Percentiles rank a stretch among this genome's conserved stretches.
Conservation (phyloP, 1,139 yeast species). For the Debaryomycetaceae sp. region DNA sequence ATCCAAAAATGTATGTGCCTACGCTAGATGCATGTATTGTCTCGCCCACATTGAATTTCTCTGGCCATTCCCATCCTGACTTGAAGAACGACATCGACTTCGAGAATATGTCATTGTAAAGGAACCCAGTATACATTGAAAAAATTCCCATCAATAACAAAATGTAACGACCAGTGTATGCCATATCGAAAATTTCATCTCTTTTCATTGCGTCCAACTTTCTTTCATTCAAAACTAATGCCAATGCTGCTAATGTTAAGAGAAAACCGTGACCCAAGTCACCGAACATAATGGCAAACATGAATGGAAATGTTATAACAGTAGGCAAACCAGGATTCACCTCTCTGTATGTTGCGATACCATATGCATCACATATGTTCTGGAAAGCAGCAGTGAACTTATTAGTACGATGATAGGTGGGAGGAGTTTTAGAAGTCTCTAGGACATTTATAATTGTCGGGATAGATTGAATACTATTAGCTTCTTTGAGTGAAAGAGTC, state of each 20-base stretch:
- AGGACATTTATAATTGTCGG: constrained; percentile 71
- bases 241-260: constrained; percentile 55
- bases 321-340: constrained; percentile 82
- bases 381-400: constrained; percentile 77
- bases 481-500: constrained; percentile 29
- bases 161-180: constrained; percentile 71
- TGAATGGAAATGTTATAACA: constrained; percentile 75
- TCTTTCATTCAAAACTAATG: constrained; percentile 60
- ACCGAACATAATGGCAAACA: constrained; percentile 89
- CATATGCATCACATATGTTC: constrained; percentile 76
- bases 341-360: constrained; percentile 73
- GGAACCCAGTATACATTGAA: constrained; percentile 74
- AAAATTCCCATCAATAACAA: constrained; percentile 71
- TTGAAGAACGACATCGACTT: constrained; percentile 69
- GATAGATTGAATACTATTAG: constrained; percentile 39
- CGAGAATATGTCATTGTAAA: constrained; percentile 76
- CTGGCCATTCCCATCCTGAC: constrained; percentile 79
- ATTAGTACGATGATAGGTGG: constrained; percentile 74
- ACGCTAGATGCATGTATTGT: constrained; percentile 50
- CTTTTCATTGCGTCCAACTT: constrained; percentile 57
- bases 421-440: constrained; percentile 68
- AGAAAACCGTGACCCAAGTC: constrained; percentile 80
- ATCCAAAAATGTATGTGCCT: constrained; percentile 65
- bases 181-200: constrained; percentile 83
- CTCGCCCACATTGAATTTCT: constrained; percentile 55